phyloP scores from a whole-genome alignment of 2,329 filamentous ascomycete species.

The Mycosphaerella sp. region DNA sequence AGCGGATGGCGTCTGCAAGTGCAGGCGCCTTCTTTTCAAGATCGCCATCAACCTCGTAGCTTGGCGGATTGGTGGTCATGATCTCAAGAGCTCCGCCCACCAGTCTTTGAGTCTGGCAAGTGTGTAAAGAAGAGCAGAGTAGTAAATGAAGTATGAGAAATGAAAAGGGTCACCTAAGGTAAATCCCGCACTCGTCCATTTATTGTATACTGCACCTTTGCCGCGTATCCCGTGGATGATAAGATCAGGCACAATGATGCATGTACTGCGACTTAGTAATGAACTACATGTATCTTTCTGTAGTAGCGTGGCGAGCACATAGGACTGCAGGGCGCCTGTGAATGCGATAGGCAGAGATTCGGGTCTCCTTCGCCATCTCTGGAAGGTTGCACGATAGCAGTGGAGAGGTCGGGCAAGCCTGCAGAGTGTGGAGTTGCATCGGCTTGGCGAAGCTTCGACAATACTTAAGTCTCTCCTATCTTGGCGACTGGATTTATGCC shows the following conservation, averaged over 20 bases:
- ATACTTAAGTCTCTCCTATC: constrained; percentile 3
- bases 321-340: neutral
- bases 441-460: constrained; percentile 9
- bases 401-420: constrained; percentile 8
- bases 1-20: constrained; percentile 26
- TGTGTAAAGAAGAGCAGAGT: neutral
- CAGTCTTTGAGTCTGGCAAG: neutral
- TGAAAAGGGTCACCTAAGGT: neutral
- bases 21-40: constrained; percentile 25
- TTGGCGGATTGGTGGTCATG: neutral
- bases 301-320: constrained; percentile 3
- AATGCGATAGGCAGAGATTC: constrained; percentile 8
- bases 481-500: constrained; percentile 9
- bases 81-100: neutral
- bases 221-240: neutral
- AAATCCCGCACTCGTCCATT: neutral
- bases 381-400: neutral
- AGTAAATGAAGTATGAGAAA: neutral
- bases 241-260: neutral
- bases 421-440: neutral
- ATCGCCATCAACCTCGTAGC: constrained; percentile 19
- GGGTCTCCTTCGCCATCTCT: neutral
- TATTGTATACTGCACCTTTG: neutral
- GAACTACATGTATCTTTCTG: neutral
- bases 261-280: neutral